phyloP scores from a whole-genome alignment of 257 asterid genomes.

The Apocynum venetum region DNA sequence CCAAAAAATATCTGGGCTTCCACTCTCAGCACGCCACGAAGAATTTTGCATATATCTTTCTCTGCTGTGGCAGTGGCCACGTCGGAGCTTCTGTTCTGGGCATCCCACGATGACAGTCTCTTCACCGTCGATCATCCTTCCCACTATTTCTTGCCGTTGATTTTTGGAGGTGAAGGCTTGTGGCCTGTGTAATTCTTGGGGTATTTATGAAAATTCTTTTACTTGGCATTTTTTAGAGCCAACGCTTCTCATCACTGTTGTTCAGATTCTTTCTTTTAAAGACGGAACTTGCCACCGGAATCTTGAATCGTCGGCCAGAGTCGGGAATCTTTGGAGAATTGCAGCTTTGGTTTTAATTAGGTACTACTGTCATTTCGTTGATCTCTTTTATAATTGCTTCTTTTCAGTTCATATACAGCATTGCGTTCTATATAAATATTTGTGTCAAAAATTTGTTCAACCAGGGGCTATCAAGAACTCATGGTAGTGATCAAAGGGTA shows the following conservation, averaged over 20 bases:
- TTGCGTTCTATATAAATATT: neutral
- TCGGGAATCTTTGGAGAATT: constrained; percentile 4
- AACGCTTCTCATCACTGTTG: neutral
- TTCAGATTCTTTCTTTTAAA: constrained; percentile 12
- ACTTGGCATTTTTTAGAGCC: neutral
- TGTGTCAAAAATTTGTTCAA: neutral
- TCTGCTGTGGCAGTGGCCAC: constrained; percentile 39
- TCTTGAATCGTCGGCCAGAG: constrained; percentile 14
- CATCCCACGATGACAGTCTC: constrained; percentile 1
- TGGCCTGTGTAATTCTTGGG: constrained; percentile 28
- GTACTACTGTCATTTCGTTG: neutral
- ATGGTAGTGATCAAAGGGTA: neutral
- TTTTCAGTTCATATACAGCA: neutral
- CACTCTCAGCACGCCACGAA: constrained; percentile 32
- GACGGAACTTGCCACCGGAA: constrained; percentile 11
- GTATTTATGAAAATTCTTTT: constrained; percentile 9
- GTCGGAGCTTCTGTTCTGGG: constrained; percentile 10
- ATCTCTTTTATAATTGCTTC: neutral
- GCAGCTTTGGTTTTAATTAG: neutral
- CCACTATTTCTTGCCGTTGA: constrained; percentile 17
- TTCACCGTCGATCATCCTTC: constrained; percentile 12
- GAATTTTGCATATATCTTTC: constrained; percentile 9
- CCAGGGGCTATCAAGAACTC: neutral
- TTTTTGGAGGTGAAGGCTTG: constrained; percentile 19
- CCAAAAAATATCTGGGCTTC: constrained; percentile 24